These are phyloP conservation scores for Wickerhamiella azyma DNA, from an alignment of 805 yeast species.

Conservation along the genomic window DNA sequence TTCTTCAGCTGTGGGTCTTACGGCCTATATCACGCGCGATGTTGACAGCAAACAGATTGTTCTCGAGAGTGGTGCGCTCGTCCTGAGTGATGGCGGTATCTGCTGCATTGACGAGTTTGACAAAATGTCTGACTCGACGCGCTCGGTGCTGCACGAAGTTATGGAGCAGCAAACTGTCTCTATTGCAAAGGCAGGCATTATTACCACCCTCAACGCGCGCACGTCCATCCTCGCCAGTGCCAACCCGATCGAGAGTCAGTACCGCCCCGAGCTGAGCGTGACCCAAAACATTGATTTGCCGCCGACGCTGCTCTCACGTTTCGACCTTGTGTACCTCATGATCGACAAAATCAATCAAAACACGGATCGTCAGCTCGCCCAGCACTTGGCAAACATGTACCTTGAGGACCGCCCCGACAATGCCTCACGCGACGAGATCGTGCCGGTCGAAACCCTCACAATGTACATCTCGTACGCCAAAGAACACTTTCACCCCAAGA, in stretches of 20 bases:
- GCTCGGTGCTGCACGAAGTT: constrained; percentile 93
- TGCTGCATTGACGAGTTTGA: constrained; percentile 99
- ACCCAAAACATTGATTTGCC: constrained; percentile 93
- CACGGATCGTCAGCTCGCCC: constrained; percentile 73
- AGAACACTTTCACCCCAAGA: constrained; percentile 63
- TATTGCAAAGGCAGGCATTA: constrained; percentile 96
- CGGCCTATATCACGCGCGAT: constrained; percentile 93
- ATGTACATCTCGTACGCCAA: constrained; percentile 89
- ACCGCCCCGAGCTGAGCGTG: constrained; percentile 89
- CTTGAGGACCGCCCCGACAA: constrained; percentile 72
- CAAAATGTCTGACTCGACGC: constrained; percentile 87
- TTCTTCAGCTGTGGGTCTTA: constrained; percentile 96
- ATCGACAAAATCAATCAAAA: constrained; percentile 84
- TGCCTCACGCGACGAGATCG: constrained; percentile 50
- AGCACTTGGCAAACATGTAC: constrained; percentile 83
- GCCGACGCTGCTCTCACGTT: constrained; percentile 88
- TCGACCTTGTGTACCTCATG: constrained; percentile 84
- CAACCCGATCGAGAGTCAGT: constrained; percentile 90
- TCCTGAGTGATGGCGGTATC: constrained; percentile 92
- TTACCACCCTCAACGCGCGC: constrained; percentile 91
- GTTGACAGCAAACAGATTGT: constrained; percentile 87
- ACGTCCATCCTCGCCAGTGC: constrained; percentile 94
- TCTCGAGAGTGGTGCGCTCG: constrained; percentile 90
- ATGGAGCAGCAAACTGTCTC: constrained; percentile 99
- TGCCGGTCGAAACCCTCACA: constrained; percentile 81